Evolutionary conservation across 2,329 filamentous ascomycete species (phyloP).

Genomic region (Teratosphaeria zuluensis): DNA sequence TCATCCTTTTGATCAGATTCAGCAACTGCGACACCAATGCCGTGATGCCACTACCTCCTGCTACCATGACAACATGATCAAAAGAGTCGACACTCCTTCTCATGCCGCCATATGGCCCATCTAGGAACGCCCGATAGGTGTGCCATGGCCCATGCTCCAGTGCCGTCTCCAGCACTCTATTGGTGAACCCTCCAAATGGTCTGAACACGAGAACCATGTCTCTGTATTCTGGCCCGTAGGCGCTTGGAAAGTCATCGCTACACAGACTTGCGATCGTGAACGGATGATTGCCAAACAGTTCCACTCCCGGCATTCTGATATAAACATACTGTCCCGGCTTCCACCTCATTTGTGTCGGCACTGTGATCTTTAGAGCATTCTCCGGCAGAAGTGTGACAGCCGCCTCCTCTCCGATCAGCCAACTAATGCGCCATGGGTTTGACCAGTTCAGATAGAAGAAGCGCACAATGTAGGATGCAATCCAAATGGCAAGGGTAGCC

Average conservation of each 20-base stretch:
- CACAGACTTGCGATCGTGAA: conserved; percentile 92
- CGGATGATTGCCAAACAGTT: conserved; percentile 83
- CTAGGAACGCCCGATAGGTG: conserved; percentile 84
- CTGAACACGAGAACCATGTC: conserved; percentile 89
- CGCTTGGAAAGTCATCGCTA: conserved; percentile 85
- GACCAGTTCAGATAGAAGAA: conserved; percentile 86
- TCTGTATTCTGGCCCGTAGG: conserved; percentile 77
- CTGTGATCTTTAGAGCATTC: conserved; percentile 90
- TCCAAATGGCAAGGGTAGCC: conserved; percentile 70
- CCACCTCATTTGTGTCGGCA: conserved; percentile 89
- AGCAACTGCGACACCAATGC: conserved; percentile 84
- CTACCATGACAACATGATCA: conserved; percentile 85
- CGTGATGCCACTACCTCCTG: conserved; percentile 89
- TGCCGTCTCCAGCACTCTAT: conserved; percentile 71
- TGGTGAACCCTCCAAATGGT: conserved; percentile 84
- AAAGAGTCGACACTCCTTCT: conserved; percentile 81
- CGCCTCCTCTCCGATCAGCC: conserved; percentile 83
- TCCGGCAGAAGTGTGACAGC: conserved; percentile 83
- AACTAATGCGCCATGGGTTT: conserved; percentile 67
- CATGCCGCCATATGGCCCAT: conserved; percentile 94
- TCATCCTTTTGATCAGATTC: conserved; percentile 92
- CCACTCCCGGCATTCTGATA: conserved; percentile 85
- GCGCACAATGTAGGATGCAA: conserved; percentile 61
- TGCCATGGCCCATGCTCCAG: conserved; percentile 81
- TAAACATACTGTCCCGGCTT: conserved; percentile 91